phyloP scores from a whole-genome alignment of 202 grass and related monocot genomes.

The Dendrocalamus latiflorus region DNA sequence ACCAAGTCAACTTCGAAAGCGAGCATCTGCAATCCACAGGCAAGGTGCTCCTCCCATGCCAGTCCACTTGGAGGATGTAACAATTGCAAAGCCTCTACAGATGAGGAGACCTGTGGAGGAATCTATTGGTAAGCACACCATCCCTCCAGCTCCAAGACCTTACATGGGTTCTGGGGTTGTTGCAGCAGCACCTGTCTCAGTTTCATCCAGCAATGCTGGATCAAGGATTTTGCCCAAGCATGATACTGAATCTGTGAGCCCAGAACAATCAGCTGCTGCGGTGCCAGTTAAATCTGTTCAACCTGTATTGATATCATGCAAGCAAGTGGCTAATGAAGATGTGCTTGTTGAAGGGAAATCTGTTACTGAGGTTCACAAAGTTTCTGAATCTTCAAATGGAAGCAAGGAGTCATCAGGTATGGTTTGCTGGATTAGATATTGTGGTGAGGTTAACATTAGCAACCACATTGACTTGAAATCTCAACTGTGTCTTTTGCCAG shows the following conservation, averaged over 20 bases:
- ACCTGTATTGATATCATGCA: slow-evolving; percentile 28
- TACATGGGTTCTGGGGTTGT: slow-evolving; percentile 39
- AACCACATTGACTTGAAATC: slow-evolving; percentile 12
- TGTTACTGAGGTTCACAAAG: slow-evolving; percentile 20
- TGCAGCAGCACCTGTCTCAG: slow-evolving; percentile 37
- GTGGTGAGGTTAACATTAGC: slow-evolving; percentile 5
- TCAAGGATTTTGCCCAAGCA: slow-evolving; percentile 13
- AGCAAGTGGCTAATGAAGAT: slow-evolving; percentile 8
- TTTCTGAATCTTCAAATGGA: slow-evolving; percentile 26
- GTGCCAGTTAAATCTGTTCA: slow-evolving; percentile 13
- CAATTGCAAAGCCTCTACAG: slow-evolving; percentile 52
- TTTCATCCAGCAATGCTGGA: slow-evolving; percentile 27
- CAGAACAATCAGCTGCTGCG: slow-evolving; percentile 11
- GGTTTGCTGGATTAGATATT: slow-evolving; percentile 7
- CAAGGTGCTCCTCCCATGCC: slow-evolving; percentile 30
- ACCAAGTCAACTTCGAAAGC: slow-evolving; percentile 38
- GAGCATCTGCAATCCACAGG: slow-evolving; percentile 31
- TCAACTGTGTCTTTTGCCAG: not conserved
- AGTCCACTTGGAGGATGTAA: slow-evolving; percentile 45
- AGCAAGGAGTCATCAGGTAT: slow-evolving; percentile 43
- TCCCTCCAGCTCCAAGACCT: slow-evolving; percentile 16
- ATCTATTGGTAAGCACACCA: slow-evolving; percentile 20
- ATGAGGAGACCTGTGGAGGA: slow-evolving; percentile 49
- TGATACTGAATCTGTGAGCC: not conserved
- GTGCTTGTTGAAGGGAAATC: slow-evolving; percentile 28